Percentiles rank a stretch among this genome's conserved stretches.
These are phyloP conservation scores for Solanum stenotomum DNA, from an alignment of 257 asterid genomes.

Conservation along the genomic window DNA sequence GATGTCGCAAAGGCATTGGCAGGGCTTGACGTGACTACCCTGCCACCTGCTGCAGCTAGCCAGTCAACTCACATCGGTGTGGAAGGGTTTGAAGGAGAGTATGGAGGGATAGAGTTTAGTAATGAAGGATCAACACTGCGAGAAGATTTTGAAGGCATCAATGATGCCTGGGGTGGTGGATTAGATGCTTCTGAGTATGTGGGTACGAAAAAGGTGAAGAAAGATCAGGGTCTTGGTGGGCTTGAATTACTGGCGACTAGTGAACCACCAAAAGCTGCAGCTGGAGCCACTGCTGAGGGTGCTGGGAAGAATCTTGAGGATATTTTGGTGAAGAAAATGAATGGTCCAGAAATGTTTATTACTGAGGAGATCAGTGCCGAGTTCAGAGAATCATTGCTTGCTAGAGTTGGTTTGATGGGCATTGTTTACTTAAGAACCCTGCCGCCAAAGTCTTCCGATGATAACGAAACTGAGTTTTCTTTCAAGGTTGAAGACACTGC, in stretches of 20 bases:
- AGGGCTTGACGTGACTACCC: constrained; percentile 72
- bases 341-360: constrained; percentile 87
- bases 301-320: constrained; percentile 73
- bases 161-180: constrained; percentile 99
- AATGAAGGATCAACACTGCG: constrained; percentile 68
- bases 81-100: constrained; percentile 95
- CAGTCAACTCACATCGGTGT: constrained; percentile 89
- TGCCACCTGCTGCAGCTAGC: constrained; percentile 94
- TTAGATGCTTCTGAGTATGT: constrained; percentile 92
- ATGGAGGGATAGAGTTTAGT: constrained; percentile 91
- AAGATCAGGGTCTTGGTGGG: constrained; percentile 89
- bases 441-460: constrained; percentile 57
- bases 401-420: constrained; percentile 83
- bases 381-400: constrained; percentile 81
- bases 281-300: constrained; percentile 39
- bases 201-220: constrained; percentile 71
- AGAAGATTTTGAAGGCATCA: constrained; percentile 92
- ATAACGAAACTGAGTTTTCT: constrained; percentile 79
- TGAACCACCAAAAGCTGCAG: constrained; percentile 51
- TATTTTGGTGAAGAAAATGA: constrained; percentile 79
- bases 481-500: constrained; percentile 75
- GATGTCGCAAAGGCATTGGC: constrained; percentile 82
- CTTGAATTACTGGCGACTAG: constrained; percentile 76
- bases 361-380: constrained; percentile 85
- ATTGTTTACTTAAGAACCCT: constrained; percentile 60